These are phyloP conservation scores for Plantago ovata DNA, from an alignment of 257 asterid genomes.

Conservation along the genomic window DNA sequence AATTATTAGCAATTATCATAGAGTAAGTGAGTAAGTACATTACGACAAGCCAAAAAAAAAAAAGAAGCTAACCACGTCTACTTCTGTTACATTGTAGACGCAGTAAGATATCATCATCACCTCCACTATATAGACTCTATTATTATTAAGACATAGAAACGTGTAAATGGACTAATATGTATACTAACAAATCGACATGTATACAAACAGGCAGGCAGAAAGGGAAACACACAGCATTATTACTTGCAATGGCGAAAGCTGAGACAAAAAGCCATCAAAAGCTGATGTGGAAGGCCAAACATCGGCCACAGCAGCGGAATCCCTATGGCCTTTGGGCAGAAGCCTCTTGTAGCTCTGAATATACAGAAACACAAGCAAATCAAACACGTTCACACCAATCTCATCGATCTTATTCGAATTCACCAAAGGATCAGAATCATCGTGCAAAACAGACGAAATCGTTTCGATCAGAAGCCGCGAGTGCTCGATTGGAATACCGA, in stretches of 20 bases:
- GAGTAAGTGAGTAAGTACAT: background rate
- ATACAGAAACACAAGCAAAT: slow-evolving; percentile 72
- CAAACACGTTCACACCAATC: slow-evolving; percentile 63
- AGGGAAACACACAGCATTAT: background rate
- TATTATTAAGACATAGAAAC: no score
- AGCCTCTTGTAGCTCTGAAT: slow-evolving; percentile 79
- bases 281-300: slow-evolving; percentile 95
- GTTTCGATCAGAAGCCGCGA: slow-evolving; percentile 72
- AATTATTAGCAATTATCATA: slow-evolving; percentile 16
- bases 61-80: no score
- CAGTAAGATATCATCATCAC: no score
- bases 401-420: slow-evolving; percentile 43
- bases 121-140: no score
- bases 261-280: slow-evolving; percentile 78
- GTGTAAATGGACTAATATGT: background rate
- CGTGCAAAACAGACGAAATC: slow-evolving; percentile 49
- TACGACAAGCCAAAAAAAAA: no score
- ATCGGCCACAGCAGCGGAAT: slow-evolving; percentile 95
- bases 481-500: slow-evolving; percentile 60
- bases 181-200: no score
- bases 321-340: slow-evolving; percentile 84
- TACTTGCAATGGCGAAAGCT: slow-evolving; percentile 83
- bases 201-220: background rate
- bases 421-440: slow-evolving; percentile 58
- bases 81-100: no score